Percentiles rank a stretch among this genome's conserved stretches.
These are phyloP conservation scores for Yamadazyma insecticola DNA, from an alignment of 805 yeast species.

Conservation along the genomic window DNA sequence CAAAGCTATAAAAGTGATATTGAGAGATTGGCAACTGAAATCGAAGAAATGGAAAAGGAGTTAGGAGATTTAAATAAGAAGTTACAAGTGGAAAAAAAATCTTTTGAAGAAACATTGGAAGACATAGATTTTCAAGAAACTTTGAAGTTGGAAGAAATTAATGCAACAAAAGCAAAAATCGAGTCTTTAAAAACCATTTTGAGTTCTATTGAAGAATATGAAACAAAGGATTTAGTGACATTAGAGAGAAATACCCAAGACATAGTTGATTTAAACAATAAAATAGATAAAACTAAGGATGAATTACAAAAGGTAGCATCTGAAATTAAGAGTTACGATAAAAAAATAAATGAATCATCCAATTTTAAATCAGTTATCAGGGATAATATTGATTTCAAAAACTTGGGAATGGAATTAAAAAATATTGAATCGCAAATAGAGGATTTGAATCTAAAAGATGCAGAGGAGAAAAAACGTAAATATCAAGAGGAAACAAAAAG, in stretches of 20 bases:
- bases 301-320: too few relatives aligned
- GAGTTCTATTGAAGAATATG: slow-evolving; percentile 17
- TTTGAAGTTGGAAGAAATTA: too few relatives aligned
- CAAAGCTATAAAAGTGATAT: slow-evolving; percentile 15
- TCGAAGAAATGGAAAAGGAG: not conserved
- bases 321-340: slow-evolving; percentile 30
- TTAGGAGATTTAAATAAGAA: not conserved
- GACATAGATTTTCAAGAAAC: too few relatives aligned
- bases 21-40: slow-evolving; percentile 2
- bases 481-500: slow-evolving; percentile 55
- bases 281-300: slow-evolving; percentile 8
- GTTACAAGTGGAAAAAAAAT: slow-evolving; percentile 1
- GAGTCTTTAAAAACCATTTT: slow-evolving; percentile 5
- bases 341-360: slow-evolving; percentile 49
- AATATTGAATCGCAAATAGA: slow-evolving; percentile 35
- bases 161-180: slow-evolving; percentile 2
- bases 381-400: slow-evolving; percentile 59
- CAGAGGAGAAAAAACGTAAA: slow-evolving; percentile 55
- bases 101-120: slow-evolving; percentile 3
- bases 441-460: slow-evolving; percentile 48
- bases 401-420: slow-evolving; percentile 34
- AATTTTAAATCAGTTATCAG: slow-evolving; percentile 59
- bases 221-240: slow-evolving; percentile 13
- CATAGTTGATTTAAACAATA: slow-evolving; percentile 18
- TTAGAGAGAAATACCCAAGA: slow-evolving; percentile 17